A percentile compares a stretch with the other conserved stretches of the same genome.
Conservation (phyloP, 2,329 filamentous ascomycete species). For the Pyrenochaeta sp. region DNA sequence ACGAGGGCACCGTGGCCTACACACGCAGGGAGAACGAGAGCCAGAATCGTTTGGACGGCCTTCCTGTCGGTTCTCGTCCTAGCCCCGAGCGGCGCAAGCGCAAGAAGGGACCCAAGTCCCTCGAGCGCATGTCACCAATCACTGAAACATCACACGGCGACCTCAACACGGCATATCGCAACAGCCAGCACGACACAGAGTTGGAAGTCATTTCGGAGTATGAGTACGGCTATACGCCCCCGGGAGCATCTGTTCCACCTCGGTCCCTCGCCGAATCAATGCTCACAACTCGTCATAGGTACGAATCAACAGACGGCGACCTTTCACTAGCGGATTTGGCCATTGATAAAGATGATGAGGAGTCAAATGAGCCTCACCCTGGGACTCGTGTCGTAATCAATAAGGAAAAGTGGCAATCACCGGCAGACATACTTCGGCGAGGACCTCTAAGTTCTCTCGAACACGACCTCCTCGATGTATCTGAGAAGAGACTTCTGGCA, state of each 20-base stretch:
- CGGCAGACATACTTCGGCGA: slow-evolving; percentile 5
- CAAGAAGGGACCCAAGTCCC: slow-evolving; percentile 20
- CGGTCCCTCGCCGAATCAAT: slow-evolving; percentile 5
- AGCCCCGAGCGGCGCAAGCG: slow-evolving; percentile 9
- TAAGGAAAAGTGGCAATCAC: slow-evolving; percentile 1
- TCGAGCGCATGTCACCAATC: slow-evolving; percentile 34
- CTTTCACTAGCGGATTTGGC: slow-evolving; percentile 16
- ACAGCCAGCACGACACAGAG: slow-evolving; percentile 18
- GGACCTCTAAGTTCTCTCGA: slow-evolving; percentile 33
- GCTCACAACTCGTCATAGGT: not conserved
- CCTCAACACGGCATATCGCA: slow-evolving; percentile 12
- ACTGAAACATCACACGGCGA: slow-evolving; percentile 31
- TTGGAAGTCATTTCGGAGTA: slow-evolving; percentile 29
- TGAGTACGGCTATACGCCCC: slow-evolving; percentile 4
- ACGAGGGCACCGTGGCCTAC: slow-evolving; percentile 4
- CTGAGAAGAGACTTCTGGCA: slow-evolving; percentile 15
- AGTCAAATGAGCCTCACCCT: slow-evolving; percentile 8
- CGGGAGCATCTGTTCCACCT: slow-evolving; percentile 3
- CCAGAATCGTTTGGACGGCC: slow-evolving; percentile 1
- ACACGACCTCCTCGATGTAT: slow-evolving; percentile 27
- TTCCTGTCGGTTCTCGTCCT: slow-evolving; percentile 5
- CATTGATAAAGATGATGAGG: slow-evolving; percentile 1
- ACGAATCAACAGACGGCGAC: slow-evolving; percentile 17
- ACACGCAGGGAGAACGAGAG: slow-evolving; percentile 17
- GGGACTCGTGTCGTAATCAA: slow-evolving; percentile 8